Conservation (phyloP, 352 stramenopile genomes). For the Pythium dissimile region DNA sequence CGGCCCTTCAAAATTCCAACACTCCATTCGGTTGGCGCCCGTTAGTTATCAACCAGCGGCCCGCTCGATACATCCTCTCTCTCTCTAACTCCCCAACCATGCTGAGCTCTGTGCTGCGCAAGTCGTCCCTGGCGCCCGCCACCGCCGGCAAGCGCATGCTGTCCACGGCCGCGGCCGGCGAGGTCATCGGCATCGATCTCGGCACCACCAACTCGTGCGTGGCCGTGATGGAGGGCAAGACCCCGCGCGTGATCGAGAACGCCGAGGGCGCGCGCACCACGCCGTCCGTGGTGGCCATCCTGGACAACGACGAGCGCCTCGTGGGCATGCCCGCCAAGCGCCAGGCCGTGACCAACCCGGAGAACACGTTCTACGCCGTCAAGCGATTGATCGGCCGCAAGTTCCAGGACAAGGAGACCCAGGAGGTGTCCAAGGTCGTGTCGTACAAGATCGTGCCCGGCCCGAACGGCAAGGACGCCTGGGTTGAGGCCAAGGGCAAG, state of each 20-base stretch:
- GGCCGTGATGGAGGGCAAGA: constrained; percentile 96
- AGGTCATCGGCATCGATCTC: constrained; percentile 91
- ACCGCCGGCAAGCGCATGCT: constrained; percentile 7
- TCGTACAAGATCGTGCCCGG: constrained; percentile 51
- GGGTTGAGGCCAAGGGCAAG: constrained; percentile 40
- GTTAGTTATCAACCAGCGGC: constrained; percentile 29
- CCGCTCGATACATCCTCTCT: not conserved
- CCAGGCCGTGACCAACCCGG: constrained; percentile 89
- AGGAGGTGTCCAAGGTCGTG: constrained; percentile 58
- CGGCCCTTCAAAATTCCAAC: no score
- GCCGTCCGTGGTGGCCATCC: constrained; percentile 95
- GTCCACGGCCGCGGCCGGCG: not conserved
- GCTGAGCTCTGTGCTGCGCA: constrained; percentile 27
- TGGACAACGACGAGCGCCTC: constrained; percentile 91
- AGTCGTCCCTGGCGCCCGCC: not conserved
- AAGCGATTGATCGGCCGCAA: constrained; percentile 88
- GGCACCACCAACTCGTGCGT: constrained; percentile 97
- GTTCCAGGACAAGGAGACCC: constrained; percentile 82
- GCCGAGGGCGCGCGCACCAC: constrained; percentile 95
- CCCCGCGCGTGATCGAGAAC: constrained; percentile 94
- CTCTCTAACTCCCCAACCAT: constrained; percentile 13
- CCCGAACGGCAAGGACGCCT: constrained; percentile 32
- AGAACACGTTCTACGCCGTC: constrained; percentile 27
- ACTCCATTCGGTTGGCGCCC: not conserved
- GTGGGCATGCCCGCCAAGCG: constrained; percentile 95